Evolutionary conservation across 2,329 filamentous ascomycete species (phyloP).

Genomic region (Fusarium oligoseptatum): DNA sequence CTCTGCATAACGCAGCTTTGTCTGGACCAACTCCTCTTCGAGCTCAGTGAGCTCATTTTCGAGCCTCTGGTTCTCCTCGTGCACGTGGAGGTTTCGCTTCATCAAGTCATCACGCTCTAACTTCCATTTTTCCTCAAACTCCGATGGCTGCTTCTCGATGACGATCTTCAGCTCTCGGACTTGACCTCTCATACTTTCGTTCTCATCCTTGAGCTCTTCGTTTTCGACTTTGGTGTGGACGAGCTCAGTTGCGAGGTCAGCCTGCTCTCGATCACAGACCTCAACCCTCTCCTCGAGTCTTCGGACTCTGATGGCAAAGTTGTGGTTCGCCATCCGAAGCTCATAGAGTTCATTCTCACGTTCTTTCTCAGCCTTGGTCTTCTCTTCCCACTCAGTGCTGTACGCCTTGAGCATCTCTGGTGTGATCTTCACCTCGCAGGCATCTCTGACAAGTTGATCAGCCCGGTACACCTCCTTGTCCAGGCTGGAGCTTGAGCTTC

Average conservation of each 20-base stretch:
- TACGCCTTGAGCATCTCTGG: constrained; percentile 86
- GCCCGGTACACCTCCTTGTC: constrained; percentile 98
- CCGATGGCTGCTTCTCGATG: constrained; percentile 89
- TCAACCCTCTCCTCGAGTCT: constrained; percentile 89
- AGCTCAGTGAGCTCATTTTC: constrained; percentile 93
- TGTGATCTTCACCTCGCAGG: constrained; percentile 87
- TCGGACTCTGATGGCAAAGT: constrained; percentile 81
- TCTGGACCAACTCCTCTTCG: constrained; percentile 91
- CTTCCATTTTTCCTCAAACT: constrained; percentile 86
- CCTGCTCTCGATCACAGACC: constrained; percentile 89
- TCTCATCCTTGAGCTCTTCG: constrained; percentile 87
- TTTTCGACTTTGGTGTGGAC: constrained; percentile 95
- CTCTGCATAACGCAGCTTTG: constrained; percentile 96
- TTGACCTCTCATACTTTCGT: constrained; percentile 87
- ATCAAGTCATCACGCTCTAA: constrained; percentile 92
- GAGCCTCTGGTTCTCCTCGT: constrained; percentile 89
- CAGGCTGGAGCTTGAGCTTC: constrained; percentile 86
- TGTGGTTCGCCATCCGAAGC: constrained; percentile 75
- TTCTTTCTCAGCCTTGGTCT: constrained; percentile 83
- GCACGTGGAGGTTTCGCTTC: constrained; percentile 91
- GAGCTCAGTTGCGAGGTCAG: constrained; percentile 89
- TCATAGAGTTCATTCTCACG: constrained; percentile 84
- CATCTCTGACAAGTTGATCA: constrained; percentile 92
- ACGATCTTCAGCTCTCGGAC: constrained; percentile 87
- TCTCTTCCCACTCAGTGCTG: constrained; percentile 91